Evolutionary conservation across 2,329 filamentous ascomycete genomes (phyloP).

Genomic region (Rhynchosporium graminicola): DNA sequence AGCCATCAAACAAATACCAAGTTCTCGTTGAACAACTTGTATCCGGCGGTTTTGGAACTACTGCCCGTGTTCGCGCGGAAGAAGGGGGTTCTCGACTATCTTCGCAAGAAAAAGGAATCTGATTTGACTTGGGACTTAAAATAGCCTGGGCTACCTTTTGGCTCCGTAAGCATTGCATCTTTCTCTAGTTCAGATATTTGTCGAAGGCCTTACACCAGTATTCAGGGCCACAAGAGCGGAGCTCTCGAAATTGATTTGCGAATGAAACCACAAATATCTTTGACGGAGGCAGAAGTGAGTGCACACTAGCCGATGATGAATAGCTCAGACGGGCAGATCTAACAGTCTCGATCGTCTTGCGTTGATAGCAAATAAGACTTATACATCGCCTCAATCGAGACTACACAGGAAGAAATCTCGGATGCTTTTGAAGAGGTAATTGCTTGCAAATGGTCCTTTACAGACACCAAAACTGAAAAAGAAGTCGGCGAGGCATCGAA

Average conservation of each 20-base stretch:
- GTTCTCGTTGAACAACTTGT: constrained; percentile 47
- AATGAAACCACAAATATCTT: constrained; percentile 38
- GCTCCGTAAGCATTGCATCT: constrained; percentile 22
- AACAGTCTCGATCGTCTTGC: constrained; percentile 40
- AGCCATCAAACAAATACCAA: constrained; percentile 50
- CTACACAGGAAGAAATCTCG: constrained; percentile 41
- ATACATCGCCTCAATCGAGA: constrained; percentile 40
- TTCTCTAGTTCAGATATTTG: background rate
- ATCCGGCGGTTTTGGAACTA: constrained; percentile 33
- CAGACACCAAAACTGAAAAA: background rate
- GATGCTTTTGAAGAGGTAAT: constrained; percentile 37
- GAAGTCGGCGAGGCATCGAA: constrained; percentile 18
- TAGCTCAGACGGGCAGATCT: constrained; percentile 41
- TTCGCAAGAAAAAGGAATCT: constrained; percentile 39
- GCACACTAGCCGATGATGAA: constrained; percentile 24
- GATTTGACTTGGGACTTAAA: constrained; percentile 43
- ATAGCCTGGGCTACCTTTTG: constrained; percentile 33
- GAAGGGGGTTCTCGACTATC: constrained; percentile 42
- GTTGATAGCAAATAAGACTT: constrained; percentile 40
- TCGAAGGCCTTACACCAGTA: background rate
- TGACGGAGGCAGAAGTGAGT: constrained; percentile 36
- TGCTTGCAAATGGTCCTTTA: constrained; percentile 36
- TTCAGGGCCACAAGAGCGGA: constrained; percentile 20
- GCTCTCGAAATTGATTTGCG: constrained; percentile 41
- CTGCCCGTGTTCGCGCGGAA: constrained; percentile 45